Percentiles rank a stretch among this genome's conserved stretches.
These are phyloP conservation scores for Ottelia alismoides DNA, from an alignment of 106 monocot genomes.

Conservation along the genomic window DNA sequence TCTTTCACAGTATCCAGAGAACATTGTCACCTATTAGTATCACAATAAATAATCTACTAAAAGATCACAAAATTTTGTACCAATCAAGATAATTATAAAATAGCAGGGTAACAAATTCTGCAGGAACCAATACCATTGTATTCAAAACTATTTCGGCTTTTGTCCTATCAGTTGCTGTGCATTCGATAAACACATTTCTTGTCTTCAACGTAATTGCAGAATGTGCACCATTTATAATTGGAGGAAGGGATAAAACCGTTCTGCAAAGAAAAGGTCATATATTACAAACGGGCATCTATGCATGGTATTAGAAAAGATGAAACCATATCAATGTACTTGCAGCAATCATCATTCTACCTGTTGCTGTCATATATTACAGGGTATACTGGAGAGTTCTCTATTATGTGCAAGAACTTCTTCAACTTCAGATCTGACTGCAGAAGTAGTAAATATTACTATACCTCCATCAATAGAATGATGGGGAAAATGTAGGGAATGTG, in stretches of 20 bases:
- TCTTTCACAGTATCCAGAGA: slow-evolving; percentile 78
- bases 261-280: slow-evolving; percentile 17
- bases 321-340: background rate
- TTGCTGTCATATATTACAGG: slow-evolving; percentile 94
- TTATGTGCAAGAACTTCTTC: slow-evolving; percentile 95
- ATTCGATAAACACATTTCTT: slow-evolving; percentile 92
- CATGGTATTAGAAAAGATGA: background rate
- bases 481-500: background rate
- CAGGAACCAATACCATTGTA: slow-evolving; percentile 63
- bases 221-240: slow-evolving; percentile 97
- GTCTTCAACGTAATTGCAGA: slow-evolving; percentile 75
- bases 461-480: too few relatives aligned
- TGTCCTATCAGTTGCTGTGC: slow-evolving; percentile 93
- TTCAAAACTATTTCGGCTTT: slow-evolving; percentile 94
- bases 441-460: background rate
- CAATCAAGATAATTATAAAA: too few relatives aligned
- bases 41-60: too few relatives aligned
- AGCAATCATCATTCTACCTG: slow-evolving; percentile 30
- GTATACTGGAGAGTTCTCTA: slow-evolving; percentile 82
- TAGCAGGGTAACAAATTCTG: too few relatives aligned
- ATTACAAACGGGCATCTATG: background rate
- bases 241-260: slow-evolving; percentile 81
- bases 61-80: too few relatives aligned
- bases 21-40: slow-evolving; percentile 91
- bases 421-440: slow-evolving; percentile 74